Conservation (phyloP, 306 rosid species). For the Cicer chorassanicum region DNA sequence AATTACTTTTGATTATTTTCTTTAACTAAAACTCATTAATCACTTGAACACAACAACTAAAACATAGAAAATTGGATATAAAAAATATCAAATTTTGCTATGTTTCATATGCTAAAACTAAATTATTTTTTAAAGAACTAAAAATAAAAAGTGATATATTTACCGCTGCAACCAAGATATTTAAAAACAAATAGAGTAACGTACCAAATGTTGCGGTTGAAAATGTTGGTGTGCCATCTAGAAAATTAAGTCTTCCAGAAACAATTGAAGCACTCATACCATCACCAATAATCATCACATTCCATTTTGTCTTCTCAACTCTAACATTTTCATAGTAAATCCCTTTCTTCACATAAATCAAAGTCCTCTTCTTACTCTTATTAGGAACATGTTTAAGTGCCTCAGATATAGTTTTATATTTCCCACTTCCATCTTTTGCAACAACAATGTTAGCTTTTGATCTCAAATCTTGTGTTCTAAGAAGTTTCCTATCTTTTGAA, state of each 20-base stretch:
- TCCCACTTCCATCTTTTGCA: conserved; percentile 65
- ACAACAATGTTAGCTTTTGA: conserved; percentile 51
- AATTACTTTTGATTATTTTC: no score
- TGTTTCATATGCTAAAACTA: no score
- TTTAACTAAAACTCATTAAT: no score
- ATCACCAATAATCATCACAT: conserved; percentile 75
- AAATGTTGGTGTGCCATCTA: conserved; percentile 80
- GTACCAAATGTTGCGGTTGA: conserved; percentile 76
- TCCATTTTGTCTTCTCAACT: conserved; percentile 71
- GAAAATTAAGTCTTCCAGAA: conserved; percentile 54
- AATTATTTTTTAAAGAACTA: not conserved
- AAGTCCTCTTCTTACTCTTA: conserved; percentile 57
- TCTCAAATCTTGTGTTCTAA: conserved; percentile 36
- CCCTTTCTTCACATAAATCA: conserved; percentile 75
- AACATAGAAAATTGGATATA: no score
- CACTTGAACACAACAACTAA: accelerated
- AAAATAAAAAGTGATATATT: not conserved
- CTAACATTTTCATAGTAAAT: conserved; percentile 67
- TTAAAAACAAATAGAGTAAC: not conserved
- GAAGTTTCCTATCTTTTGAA: conserved; percentile 43
- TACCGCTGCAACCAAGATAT: not conserved
- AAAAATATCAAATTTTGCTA: no score
- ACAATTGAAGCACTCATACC: conserved; percentile 67
- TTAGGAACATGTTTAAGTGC: conserved; percentile 67
- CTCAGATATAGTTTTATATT: conserved; percentile 56